phyloP scores from a whole-genome alignment of 495 filamentous ascomycete species.

The Neurospora sp. region DNA sequence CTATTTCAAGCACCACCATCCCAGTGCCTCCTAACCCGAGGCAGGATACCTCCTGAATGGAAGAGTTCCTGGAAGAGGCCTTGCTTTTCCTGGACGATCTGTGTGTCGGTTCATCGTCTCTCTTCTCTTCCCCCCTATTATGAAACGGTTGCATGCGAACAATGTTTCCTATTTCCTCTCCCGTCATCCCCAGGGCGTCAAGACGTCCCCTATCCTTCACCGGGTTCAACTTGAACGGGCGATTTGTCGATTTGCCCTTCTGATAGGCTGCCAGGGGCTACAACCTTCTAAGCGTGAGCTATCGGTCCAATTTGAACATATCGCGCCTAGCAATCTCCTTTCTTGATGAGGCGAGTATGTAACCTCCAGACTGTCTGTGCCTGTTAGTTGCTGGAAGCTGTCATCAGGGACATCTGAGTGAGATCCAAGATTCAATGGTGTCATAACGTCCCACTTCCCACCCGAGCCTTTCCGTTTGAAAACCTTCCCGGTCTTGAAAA shows the following conservation, averaged over 20 bases:
- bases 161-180: background rate
- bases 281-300: background rate
- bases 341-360: background rate
- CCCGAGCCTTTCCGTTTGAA: background rate
- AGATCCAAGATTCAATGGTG: background rate
- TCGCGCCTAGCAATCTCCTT: background rate
- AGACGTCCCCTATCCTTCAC: background rate
- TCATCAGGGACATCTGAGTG: too few species aligned
- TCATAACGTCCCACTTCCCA: background rate
- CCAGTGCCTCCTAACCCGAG: background rate
- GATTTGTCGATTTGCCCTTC: background rate
- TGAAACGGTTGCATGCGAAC: background rate
- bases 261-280: background rate
- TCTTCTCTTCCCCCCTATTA: background rate
- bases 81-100: background rate
- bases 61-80: background rate
- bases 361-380: background rate
- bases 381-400: too few species aligned
- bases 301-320: background rate
- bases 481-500: background rate
- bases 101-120: background rate
- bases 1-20: background rate
- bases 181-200: background rate
- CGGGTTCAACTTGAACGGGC: background rate
- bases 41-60: background rate